Evolutionary conservation across 495 filamentous ascomycete species (phyloP), one percentile per base, ranked within the genome.

Genomic region (Amniculicola lignicola): DNA sequence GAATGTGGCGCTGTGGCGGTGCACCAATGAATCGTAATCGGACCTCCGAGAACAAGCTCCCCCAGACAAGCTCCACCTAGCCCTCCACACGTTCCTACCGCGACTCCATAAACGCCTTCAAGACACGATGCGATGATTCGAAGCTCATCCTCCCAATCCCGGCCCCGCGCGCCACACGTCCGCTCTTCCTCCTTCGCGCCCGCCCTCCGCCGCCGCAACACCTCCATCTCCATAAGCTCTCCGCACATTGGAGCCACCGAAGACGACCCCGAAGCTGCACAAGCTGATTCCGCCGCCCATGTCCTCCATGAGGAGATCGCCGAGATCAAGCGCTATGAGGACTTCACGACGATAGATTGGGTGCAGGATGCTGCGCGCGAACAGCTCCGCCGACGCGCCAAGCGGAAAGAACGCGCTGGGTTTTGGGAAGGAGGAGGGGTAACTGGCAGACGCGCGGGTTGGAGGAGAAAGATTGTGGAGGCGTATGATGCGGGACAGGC

Each of bases 291-390:
- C 19, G 42, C 61, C 11, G 45, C 60, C 49, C 51, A 72, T 65
- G 60, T 69, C 14, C 87, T 95, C 62, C 83, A 88, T 39, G 92
- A 98, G 68, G 93, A 98, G 74, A 95, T 98, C 63, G 92, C 85
- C 38, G 87, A 96, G 75, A 96, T 98, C 67, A 95, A 96, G 72
- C 82, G 94, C 72, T 98, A 98, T 74, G 93, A 97, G 69, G 84
- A 89, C 67, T 98, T 98, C 68, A 96, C 92, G 3, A 98, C 93
- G 0, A 98, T 98, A 79, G 91, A 98, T 70, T 98, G 93, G 93
- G 90, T 98, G 1, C 90, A 98, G 68, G 93, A 98, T 82, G 92
- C 92, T 1, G 85, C 91, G 12, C 85, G 90, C 40, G 93, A 95
- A 70, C 88, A 95, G 69, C 72, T 87, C 29, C 82, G 91, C 41